phyloP scores from a whole-genome alignment of 805 yeast genomes.

The Hanseniaspora hatyaiensis region DNA sequence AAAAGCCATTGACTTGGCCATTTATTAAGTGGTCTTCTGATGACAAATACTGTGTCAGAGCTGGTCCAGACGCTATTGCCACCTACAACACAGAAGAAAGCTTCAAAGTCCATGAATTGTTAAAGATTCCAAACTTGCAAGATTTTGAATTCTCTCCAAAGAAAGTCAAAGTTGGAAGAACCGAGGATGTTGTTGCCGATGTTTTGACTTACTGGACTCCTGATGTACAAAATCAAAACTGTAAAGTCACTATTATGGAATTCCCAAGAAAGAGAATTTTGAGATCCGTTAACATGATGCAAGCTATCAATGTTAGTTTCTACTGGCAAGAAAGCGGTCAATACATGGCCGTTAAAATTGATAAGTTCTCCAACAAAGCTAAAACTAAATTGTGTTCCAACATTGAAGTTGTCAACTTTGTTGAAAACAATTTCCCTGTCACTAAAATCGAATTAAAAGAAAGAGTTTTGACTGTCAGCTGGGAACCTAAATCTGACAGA shows the following conservation, averaged over 20 bases:
- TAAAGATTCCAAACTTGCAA: conserved; percentile 70
- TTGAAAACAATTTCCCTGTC: conserved; percentile 85
- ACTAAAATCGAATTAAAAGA: conserved; percentile 90
- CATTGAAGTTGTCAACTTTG: conserved; percentile 77
- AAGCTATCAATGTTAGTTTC: conserved; percentile 78
- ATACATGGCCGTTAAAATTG: conserved; percentile 83
- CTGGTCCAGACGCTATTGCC: conserved; percentile 85
- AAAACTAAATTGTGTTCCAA: conserved; percentile 84
- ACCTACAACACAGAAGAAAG: conserved; percentile 66
- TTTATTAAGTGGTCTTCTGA: conserved; percentile 90
- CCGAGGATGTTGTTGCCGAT: conserved; percentile 37
- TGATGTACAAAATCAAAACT: conserved; percentile 81
- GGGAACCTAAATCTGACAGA: conserved; percentile 92
- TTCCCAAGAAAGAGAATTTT: conserved; percentile 71
- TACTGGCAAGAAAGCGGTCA: conserved; percentile 89
- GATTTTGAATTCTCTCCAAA: conserved; percentile 96
- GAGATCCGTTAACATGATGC: conserved; percentile 87
- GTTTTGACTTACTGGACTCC: conserved; percentile 94
- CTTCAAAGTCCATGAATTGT: conserved; percentile 69
- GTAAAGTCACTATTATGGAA: conserved; percentile 83
- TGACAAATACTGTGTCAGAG: conserved; percentile 87
- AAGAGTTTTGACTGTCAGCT: conserved; percentile 72
- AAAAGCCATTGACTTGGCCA: conserved; percentile 67
- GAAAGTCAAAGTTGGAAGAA: conserved; percentile 52
- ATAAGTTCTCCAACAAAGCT: conserved; percentile 85